These are phyloP conservation scores for Phytophthora fragariae DNA, from an alignment of 352 stramenopile species.

Conservation along the genomic window DNA sequence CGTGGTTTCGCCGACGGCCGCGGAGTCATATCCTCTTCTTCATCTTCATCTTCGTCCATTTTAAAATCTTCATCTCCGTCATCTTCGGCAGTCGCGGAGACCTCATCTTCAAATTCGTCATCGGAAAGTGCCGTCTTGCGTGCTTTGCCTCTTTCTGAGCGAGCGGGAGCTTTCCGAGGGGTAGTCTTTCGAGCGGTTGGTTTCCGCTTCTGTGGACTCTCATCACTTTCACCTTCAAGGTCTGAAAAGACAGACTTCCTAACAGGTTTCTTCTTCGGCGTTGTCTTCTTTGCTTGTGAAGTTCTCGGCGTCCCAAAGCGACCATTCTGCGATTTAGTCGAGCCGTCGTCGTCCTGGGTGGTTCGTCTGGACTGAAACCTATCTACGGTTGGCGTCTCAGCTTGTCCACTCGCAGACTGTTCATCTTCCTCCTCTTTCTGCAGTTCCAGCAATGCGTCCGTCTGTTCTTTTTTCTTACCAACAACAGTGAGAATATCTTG, in stretches of 20 bases:
- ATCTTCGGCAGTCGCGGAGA: conserved; percentile 46
- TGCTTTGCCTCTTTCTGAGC: conserved; percentile 40
- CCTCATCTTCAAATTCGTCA: conserved; percentile 44
- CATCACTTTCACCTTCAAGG: conserved; percentile 39
- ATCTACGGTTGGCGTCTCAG: conserved; percentile 4
- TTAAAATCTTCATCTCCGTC: conserved; percentile 76
- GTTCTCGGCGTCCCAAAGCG: conserved; percentile 36
- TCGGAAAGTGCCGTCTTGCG: conserved; percentile 47
- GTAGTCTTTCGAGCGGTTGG: conserved; percentile 6
- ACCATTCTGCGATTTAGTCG: conserved; percentile 22
- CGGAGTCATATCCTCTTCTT: conserved; percentile 49
- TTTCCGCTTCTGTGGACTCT: conserved; percentile 36
- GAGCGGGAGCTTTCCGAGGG: conserved; percentile 31
- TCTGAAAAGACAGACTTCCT: conserved; percentile 43
- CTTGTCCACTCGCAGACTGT: background rate
- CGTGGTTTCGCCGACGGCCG: conserved; percentile 22
- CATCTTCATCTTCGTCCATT: conserved; percentile 50
- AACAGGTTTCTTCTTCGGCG: conserved; percentile 17
- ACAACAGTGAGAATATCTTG: conserved; percentile 73
- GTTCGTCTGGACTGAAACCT: conserved; percentile 25
- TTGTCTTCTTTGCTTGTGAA: conserved; percentile 16
- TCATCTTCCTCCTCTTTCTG: conserved; percentile 59
- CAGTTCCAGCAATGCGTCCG: conserved; percentile 59
- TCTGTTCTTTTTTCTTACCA: conserved; percentile 71
- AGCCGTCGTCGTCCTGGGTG: conserved; percentile 1